Evolutionary conservation across 2,329 filamentous ascomycete genomes (phyloP).

Genomic region (Cordyceps tenuipes): DNA sequence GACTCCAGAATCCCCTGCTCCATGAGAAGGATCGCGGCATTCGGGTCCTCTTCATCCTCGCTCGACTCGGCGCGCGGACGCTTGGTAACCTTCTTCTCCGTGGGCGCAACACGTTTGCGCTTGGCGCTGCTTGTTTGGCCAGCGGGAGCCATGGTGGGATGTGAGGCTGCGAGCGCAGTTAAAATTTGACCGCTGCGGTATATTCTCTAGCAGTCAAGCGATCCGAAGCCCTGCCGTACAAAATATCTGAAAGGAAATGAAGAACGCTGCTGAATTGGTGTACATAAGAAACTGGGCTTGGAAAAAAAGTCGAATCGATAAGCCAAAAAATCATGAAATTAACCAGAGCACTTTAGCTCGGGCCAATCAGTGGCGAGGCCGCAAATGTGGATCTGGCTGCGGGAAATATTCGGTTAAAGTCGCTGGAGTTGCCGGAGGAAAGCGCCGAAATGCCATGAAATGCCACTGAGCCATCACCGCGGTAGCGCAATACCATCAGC

Average conservation of each 20-base stretch:
- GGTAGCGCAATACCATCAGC: not conserved
- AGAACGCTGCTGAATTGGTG: not conserved
- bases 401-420: constrained; percentile 13
- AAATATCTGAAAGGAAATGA: not conserved
- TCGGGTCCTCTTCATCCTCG: constrained; percentile 42
- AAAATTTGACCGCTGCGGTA: not conserved
- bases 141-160: constrained; percentile 21
- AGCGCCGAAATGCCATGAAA: not conserved
- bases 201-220: not conserved
- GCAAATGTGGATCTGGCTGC: not conserved
- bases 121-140: constrained; percentile 31
- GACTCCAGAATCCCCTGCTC: constrained; percentile 79
- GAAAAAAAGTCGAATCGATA: constrained; percentile 15
- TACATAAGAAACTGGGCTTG: not conserved
- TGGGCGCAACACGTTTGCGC: constrained; percentile 41
- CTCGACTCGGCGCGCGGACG: constrained; percentile 38
- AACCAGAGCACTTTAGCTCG: constrained; percentile 10
- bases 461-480: not conserved
- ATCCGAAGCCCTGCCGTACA: too few relatives aligned
- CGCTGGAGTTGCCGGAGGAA: not conserved
- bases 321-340: constrained; percentile 23
- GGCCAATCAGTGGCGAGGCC: constrained; percentile 6
- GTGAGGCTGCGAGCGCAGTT: not conserved
- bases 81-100: constrained; percentile 40
- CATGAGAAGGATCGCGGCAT: constrained; percentile 62